A percentile compares a stretch with the other conserved stretches of the same genome.
phyloP scores from a whole-genome alignment of 2,329 filamentous ascomycete genomes.

The Microascus cirrosus region DNA sequence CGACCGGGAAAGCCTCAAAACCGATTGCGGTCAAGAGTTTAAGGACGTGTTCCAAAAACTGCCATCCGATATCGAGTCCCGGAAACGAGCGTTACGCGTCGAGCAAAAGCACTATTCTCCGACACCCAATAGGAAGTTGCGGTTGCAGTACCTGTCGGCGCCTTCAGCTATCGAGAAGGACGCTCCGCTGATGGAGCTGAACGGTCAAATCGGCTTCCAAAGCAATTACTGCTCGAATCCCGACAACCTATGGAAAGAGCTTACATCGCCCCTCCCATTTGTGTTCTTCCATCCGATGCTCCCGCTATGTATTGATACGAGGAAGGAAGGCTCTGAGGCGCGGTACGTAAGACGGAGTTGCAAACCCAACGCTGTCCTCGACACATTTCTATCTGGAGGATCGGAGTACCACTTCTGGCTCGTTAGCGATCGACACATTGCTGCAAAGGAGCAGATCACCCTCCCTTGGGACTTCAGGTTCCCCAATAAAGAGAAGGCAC shows the following conservation, averaged over 20 bases:
- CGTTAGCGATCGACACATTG: constrained; percentile 68
- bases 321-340: constrained; percentile 73
- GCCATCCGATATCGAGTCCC: constrained; percentile 28
- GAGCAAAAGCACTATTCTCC: constrained; percentile 37
- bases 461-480: constrained; percentile 58
- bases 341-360: constrained; percentile 91
- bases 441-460: constrained; percentile 50
- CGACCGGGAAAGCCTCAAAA: constrained; percentile 56
- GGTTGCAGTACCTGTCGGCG: constrained; percentile 57
- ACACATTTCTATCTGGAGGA: constrained; percentile 69
- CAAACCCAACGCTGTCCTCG: constrained; percentile 76
- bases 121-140: constrained; percentile 43
- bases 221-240: constrained; percentile 59
- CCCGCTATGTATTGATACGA: constrained; percentile 86
- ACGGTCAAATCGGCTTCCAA: constrained; percentile 64
- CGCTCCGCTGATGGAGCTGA: constrained; percentile 57
- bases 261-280: constrained; percentile 57
- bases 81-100: constrained; percentile 32
- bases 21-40: constrained; percentile 54
- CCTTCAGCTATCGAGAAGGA: constrained; percentile 43
- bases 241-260: constrained; percentile 56
- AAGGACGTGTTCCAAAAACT: constrained; percentile 57
- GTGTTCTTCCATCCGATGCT: constrained; percentile 82
- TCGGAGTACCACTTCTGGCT: constrained; percentile 89
- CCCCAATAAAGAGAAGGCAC: constrained; percentile 39